Evolutionary conservation across 257 asterid genomes (phyloP).

Genomic region (Paraleonurus japonicus): DNA sequence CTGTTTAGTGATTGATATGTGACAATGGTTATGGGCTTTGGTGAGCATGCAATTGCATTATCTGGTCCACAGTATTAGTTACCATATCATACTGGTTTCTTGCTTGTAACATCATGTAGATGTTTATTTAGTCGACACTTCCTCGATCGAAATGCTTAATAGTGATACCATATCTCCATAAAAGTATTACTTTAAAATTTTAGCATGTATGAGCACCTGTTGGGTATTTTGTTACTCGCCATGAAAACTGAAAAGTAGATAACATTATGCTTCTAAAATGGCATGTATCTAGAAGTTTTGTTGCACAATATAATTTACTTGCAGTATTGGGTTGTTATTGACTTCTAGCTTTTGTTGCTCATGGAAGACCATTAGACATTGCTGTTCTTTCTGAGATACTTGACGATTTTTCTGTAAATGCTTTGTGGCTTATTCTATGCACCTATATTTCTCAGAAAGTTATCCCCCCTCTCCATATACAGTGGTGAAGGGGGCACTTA

Average conservation of each 20-base stretch:
- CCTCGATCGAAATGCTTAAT: neutral
- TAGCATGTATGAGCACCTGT: neutral
- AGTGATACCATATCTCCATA: neutral
- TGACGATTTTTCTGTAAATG: neutral
- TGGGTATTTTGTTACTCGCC: neutral
- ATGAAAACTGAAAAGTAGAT: neutral
- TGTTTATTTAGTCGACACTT: neutral
- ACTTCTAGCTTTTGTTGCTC: neutral
- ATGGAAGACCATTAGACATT: neutral
- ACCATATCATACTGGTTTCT: neutral
- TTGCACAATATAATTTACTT: neutral
- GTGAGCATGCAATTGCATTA: neutral
- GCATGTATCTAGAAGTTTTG: neutral
- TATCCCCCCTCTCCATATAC: conserved; percentile 87
- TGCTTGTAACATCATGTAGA: neutral
- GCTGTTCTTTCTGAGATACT: conserved; percentile 3
- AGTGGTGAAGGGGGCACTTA: conserved; percentile 81
- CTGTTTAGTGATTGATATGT: neutral
- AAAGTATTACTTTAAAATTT: neutral
- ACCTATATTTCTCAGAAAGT: conserved; percentile 56
- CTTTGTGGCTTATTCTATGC: conserved; percentile 9
- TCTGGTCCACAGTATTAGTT: neutral
- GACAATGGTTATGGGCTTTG: conserved; percentile 2
- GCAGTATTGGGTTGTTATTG: neutral
- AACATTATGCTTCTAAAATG: neutral